Evolutionary conservation across 2,329 filamentous ascomycete genomes (phyloP), one percentile per base, ranked within the genome.

Genomic region (Ophiostoma sp.): DNA sequence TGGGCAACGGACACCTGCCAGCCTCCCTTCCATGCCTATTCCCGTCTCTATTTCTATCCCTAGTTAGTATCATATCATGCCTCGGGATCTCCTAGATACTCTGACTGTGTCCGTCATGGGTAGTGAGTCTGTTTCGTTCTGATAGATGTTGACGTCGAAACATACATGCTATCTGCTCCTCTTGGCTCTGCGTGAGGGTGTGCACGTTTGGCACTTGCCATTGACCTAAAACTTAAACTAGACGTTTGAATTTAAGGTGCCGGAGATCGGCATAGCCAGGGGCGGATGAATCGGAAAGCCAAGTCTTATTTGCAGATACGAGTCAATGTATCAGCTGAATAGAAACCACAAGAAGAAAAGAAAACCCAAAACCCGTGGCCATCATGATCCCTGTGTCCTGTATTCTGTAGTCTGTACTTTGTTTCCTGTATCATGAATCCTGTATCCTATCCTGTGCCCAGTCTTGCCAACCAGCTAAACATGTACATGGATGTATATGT

Each of bases 211-310:
- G 49, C n/a, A 9, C n/a, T 12, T 27, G 5, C n/a, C n/a, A 55
- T 27, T 27, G 0, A 27, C 45, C 2, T 55, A 12, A 36, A 55
- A 9, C 49, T 27, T 55, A 36, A 60, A 60, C 3, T 14, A 11
- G 18, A 38, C 52, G 52, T 16, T 58, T n/a, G 7, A 12, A 45
- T 8, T 5, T 9, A 8, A 9, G 18, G 8, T 36, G 47, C 47
- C 18, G 27, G 12, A 14, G 55, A 60, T 60, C 49, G 18, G 55
- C 55, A 36, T 38, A 38, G 55, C 27, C 11, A 38, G 55, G 55
- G 55, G 38, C 27, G 55, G 27, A 60, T 60, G 55, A 60, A 38
- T 60, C 55, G 55, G 55, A 60, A 5, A 60, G 55, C 55, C 27
- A 60, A 40, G 55, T 14, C 55, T 60, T 5, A 27, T 11, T 55